Conservation (phyloP, 1,284 basidiomycete species). For the Cryptococcus amylolentus region DNA sequence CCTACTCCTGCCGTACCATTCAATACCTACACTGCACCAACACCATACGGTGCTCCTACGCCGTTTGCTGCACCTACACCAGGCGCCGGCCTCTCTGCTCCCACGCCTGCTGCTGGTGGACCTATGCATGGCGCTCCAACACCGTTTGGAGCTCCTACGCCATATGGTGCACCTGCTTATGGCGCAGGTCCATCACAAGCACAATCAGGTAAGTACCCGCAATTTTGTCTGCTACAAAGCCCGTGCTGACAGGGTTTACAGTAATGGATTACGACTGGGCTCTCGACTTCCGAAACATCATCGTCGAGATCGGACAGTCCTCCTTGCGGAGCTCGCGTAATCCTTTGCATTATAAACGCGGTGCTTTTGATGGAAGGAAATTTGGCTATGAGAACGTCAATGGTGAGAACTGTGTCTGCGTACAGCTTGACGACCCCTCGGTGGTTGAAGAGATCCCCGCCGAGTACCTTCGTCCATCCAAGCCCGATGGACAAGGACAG, state of each 20-base stretch:
- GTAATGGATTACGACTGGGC: slow-evolving; percentile 44
- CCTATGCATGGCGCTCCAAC: slow-evolving; percentile 49
- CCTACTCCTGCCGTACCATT: slow-evolving; percentile 41
- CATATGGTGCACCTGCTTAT: slow-evolving; percentile 32
- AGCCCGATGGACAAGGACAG: slow-evolving; percentile 38
- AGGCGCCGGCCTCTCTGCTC: slow-evolving; percentile 46
- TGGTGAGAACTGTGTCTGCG: slow-evolving; percentile 26
- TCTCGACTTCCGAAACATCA: slow-evolving; percentile 46
- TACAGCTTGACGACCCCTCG: slow-evolving; percentile 21
- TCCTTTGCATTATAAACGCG: slow-evolving; percentile 44
- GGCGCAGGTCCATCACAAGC: slow-evolving; percentile 6
- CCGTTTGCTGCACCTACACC: slow-evolving; percentile 54
- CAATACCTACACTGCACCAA: slow-evolving; percentile 48
- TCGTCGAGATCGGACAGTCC: slow-evolving; percentile 41
- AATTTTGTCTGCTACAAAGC: background rate
- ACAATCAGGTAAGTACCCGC: background rate
- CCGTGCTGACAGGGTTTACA: background rate
- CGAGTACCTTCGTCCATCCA: slow-evolving; percentile 37
- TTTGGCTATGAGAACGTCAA: slow-evolving; percentile 34
- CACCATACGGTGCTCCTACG: slow-evolving; percentile 50
- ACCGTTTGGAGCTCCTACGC: slow-evolving; percentile 52
- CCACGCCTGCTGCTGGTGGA: slow-evolving; percentile 46
- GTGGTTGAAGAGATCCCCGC: slow-evolving; percentile 33
- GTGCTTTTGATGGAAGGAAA: slow-evolving; percentile 30
- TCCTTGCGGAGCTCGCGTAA: slow-evolving; percentile 27